Conservation (phyloP, 2,329 filamentous ascomycete species). For the Phialophora verrucosa region DNA sequence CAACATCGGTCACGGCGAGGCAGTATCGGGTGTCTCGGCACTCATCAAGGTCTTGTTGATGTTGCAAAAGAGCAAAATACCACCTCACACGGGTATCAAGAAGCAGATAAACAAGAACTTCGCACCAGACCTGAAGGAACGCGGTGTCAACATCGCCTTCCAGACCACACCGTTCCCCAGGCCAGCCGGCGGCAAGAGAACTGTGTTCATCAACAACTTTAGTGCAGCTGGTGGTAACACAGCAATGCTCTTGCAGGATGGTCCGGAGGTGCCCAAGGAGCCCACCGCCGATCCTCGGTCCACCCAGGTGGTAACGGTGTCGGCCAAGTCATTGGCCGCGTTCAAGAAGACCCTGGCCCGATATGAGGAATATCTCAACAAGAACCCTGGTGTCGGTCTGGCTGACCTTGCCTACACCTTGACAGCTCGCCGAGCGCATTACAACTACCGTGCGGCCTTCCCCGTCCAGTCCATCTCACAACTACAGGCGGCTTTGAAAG, state of each 20-base stretch:
- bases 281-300: constrained; percentile 58
- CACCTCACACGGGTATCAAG: constrained; percentile 72
- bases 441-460: constrained; percentile 47
- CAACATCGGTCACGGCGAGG: constrained; percentile 56
- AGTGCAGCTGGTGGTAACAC: constrained; percentile 75
- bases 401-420: constrained; percentile 69
- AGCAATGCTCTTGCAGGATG: constrained; percentile 68
- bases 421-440: constrained; percentile 62
- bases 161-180: constrained; percentile 49
- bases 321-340: constrained; percentile 59
- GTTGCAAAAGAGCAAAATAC: constrained; percentile 67
- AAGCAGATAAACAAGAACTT: constrained; percentile 46
- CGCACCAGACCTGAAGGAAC: constrained; percentile 44
- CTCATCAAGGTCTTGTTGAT: constrained; percentile 70
- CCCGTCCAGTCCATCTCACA: constrained; percentile 42
- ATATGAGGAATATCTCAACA: constrained; percentile 61
- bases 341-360: constrained; percentile 62
- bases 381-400: constrained; percentile 58
- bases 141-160: constrained; percentile 49
- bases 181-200: constrained; percentile 44
- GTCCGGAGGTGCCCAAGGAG: constrained; percentile 48
- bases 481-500: constrained; percentile 42
- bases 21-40: constrained; percentile 44
- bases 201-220: constrained; percentile 68
- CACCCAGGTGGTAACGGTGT: constrained; percentile 64